These are phyloP conservation scores for Paspalum notatum DNA, from an alignment of 176 grass and related monocot genomes.

Conservation along the genomic window DNA sequence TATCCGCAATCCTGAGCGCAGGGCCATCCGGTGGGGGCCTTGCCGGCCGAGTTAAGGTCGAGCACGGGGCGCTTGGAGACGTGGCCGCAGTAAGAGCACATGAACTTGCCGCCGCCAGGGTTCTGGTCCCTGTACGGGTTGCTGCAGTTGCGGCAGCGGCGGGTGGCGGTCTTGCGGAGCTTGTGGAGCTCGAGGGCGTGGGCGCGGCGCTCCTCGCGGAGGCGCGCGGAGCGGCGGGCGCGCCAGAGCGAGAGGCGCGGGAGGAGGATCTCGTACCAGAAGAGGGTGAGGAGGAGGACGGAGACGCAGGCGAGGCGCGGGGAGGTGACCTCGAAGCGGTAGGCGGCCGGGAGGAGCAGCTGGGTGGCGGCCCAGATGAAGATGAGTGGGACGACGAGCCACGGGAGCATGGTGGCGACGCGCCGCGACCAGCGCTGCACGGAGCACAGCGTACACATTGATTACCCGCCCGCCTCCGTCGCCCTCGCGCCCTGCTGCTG, in stretches of 20 bases:
- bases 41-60: conserved; percentile 52
- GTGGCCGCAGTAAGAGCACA: conserved; percentile 93
- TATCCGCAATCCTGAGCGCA: conserved; percentile 77
- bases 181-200: conserved; percentile 83
- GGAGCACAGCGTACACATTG: conserved; percentile 97
- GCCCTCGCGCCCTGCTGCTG: conserved; percentile 14
- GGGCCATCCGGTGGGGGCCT: conserved; percentile 56
- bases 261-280: conserved; percentile 97
- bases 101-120: conserved; percentile 83
- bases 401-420: conserved; percentile 88
- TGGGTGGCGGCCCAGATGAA: conserved; percentile 83
- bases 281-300: conserved; percentile 92
- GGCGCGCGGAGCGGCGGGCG: conserved; percentile 69
- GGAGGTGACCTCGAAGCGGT: conserved; percentile 95
- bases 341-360: conserved; percentile 78
- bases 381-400: conserved; percentile 87
- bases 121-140: conserved; percentile 94
- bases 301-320: conserved; percentile 88
- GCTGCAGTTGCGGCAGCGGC: conserved; percentile 90
- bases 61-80: conserved; percentile 87
- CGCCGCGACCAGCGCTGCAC: conserved; percentile 97
- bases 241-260: conserved; percentile 83
- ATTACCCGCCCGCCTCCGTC: conserved; percentile 46
- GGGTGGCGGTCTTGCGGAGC: conserved; percentile 81
- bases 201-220: conserved; percentile 71